These are phyloP conservation scores for Trametes maxima DNA, from an alignment of 768 basidiomycete species.

Conservation along the genomic window DNA sequence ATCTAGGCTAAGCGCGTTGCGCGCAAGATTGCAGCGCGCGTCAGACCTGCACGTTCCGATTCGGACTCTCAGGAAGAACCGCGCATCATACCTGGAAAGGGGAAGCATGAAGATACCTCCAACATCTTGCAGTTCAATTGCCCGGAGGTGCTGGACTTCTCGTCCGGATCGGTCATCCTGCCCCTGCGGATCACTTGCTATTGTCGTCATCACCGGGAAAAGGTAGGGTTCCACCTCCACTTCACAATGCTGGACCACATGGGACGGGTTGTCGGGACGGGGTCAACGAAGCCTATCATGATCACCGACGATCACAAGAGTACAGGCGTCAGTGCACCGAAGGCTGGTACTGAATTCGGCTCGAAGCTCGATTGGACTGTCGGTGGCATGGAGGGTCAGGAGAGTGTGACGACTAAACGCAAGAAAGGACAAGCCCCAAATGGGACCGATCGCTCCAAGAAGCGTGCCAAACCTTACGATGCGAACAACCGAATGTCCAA, in stretches of 20 bases:
- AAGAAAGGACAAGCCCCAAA: slow-evolving; percentile 45
- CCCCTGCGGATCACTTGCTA: slow-evolving; percentile 97
- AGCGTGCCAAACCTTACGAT: slow-evolving; percentile 75
- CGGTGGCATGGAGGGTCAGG: slow-evolving; percentile 17
- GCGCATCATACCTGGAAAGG: slow-evolving; percentile 39
- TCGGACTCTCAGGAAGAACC: slow-evolving; percentile 66
- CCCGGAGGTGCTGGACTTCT: slow-evolving; percentile 86
- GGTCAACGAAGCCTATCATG: slow-evolving; percentile 89
- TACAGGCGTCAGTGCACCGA: slow-evolving; percentile 38
- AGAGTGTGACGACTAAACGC: slow-evolving; percentile 49
- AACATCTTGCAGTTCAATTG: slow-evolving; percentile 97
- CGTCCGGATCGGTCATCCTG: slow-evolving; percentile 82
- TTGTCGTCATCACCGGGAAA: slow-evolving; percentile 97
- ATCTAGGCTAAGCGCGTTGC: slow-evolving; percentile 83
- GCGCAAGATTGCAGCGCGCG: slow-evolving; percentile 83
- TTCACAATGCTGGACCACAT: slow-evolving; percentile 81
- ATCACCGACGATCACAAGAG: slow-evolving; percentile 99
- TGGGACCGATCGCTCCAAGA: slow-evolving; percentile 42
- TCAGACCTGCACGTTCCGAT: slow-evolving; percentile 76
- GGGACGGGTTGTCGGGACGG: slow-evolving; percentile 80
- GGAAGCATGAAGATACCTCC: slow-evolving; percentile 67
- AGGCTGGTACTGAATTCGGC: slow-evolving; percentile 17
- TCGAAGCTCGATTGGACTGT: slow-evolving; percentile 21
- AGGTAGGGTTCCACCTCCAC: slow-evolving; percentile 89
- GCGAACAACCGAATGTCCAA: slow-evolving; percentile 32